These are phyloP conservation scores for peach (Prunus persica) DNA, from an alignment of 306 rosid species.

Conservation along the genomic window DNA sequence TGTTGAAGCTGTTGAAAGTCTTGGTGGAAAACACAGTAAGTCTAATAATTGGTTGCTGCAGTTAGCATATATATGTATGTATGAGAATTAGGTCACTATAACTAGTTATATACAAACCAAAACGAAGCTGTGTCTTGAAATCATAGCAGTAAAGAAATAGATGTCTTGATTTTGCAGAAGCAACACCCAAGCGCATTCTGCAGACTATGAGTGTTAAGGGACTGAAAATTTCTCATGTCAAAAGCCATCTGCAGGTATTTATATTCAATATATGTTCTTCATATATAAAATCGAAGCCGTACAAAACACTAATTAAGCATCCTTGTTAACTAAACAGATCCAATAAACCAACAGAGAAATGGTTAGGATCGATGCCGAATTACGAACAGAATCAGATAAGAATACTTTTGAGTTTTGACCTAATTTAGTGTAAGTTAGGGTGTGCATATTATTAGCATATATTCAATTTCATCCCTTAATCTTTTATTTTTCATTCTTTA, in stretches of 20 bases:
- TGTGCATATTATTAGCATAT: not conserved
- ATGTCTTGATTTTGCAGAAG: slow-evolving; percentile 45
- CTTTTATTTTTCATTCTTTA: not conserved
- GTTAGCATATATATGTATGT: not conserved
- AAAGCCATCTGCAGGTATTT: slow-evolving; percentile 83
- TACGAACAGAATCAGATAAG: not conserved
- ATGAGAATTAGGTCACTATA: no score
- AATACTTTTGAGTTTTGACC: not conserved
- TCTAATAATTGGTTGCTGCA: not conserved
- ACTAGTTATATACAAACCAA: no score
- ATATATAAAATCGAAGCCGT: not conserved
- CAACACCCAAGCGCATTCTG: slow-evolving; percentile 71
- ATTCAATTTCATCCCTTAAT: not conserved
- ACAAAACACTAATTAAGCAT: not conserved
- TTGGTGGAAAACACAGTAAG: slow-evolving; percentile 47
- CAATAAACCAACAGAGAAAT: not conserved
- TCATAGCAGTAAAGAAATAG: not conserved
- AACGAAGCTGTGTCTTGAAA: not conserved
- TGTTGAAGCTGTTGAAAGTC: slow-evolving; percentile 34
- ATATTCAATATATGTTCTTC: not conserved
- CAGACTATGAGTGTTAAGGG: slow-evolving; percentile 69
- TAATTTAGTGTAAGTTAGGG: not conserved
- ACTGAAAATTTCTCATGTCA: slow-evolving; percentile 63
- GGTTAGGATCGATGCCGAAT: not conserved
- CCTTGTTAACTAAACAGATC: not conserved